A percentile compares a stretch with the other conserved stretches of the same genome.
These are phyloP conservation scores for Kluyveromyces sp. DNA, from an alignment of 1,139 yeast genomes.

Conservation along the genomic window DNA sequence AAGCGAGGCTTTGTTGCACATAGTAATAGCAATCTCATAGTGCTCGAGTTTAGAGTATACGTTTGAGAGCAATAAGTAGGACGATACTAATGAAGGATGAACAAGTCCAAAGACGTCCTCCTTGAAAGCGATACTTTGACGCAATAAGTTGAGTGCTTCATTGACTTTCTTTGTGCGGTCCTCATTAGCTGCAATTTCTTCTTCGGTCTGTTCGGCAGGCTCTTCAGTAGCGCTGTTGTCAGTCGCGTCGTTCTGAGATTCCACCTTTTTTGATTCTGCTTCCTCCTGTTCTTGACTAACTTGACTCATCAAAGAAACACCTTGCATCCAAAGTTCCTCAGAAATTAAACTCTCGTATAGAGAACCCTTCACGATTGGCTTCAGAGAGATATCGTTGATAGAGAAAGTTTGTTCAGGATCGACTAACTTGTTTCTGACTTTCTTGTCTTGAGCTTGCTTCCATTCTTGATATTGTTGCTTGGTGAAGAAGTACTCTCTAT, in stretches of 20 bases:
- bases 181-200: constrained; percentile 30
- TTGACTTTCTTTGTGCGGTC: constrained; percentile 29
- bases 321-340: constrained; percentile 74
- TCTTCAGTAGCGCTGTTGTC: constrained; percentile 8
- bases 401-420: constrained; percentile 38
- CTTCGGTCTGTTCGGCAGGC: constrained; percentile 3
- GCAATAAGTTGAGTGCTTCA: constrained; percentile 50
- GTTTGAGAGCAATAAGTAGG: constrained; percentile 59
- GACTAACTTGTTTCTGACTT: constrained; percentile 29
- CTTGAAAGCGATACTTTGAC: constrained; percentile 63
- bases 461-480: constrained; percentile 39
- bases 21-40: constrained; percentile 53
- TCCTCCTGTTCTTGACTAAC: constrained; percentile 3
- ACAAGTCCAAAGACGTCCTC: constrained; percentile 83
- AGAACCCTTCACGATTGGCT: constrained; percentile 70
- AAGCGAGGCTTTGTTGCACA: constrained; percentile 64
- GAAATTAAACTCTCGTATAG: constrained; percentile 59
- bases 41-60: constrained; percentile 57
- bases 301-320: constrained; percentile 42
- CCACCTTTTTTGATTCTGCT: neutral
- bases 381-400: constrained; percentile 60
- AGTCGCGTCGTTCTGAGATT: neutral
- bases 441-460: constrained; percentile 36
- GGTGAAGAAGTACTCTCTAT: constrained; percentile 37
- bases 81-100: constrained; percentile 72